Conservation (phyloP, 2,329 filamentous ascomycete genomes). For the Pyrenochaeta sp. region DNA sequence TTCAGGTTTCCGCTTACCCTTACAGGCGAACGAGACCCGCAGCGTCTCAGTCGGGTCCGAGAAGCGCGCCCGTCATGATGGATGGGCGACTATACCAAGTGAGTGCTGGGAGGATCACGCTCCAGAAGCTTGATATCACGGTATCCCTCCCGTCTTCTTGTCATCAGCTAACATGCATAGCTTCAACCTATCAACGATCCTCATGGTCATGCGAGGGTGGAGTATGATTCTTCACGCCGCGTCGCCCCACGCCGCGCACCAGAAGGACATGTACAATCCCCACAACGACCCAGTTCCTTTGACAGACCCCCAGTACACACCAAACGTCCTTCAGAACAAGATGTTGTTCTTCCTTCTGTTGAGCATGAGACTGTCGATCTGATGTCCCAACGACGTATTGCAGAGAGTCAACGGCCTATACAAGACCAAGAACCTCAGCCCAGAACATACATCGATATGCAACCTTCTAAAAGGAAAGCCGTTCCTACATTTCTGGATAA, state of each 20-base stretch:
- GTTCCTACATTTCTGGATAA: slow-evolving; percentile 15
- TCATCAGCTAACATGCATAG: slow-evolving; percentile 35
- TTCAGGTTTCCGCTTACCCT: slow-evolving; percentile 17
- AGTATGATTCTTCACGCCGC: slow-evolving; percentile 24
- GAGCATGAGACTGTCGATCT: slow-evolving; percentile 38
- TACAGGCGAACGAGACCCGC: slow-evolving; percentile 24
- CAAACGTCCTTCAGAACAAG: slow-evolving; percentile 40
- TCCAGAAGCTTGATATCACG: slow-evolving; percentile 21
- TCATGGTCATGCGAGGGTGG: slow-evolving; percentile 17
- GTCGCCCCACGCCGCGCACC: slow-evolving; percentile 17
- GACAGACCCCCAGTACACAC: slow-evolving; percentile 23
- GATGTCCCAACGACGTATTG: slow-evolving; percentile 22
- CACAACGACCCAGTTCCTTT: slow-evolving; percentile 19
- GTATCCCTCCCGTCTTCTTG: slow-evolving; percentile 7
- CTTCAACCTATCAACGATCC: slow-evolving; percentile 39
- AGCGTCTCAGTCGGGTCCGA: slow-evolving; percentile 14
- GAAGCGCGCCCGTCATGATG: slow-evolving; percentile 28
- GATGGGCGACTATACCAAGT: slow-evolving; percentile 45
- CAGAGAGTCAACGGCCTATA: slow-evolving; percentile 9
- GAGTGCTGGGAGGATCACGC: slow-evolving; percentile 32
- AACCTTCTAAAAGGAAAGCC: slow-evolving; percentile 30
- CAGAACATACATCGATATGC: slow-evolving; percentile 12
- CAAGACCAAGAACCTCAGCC: slow-evolving; percentile 13
- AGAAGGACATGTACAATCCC: slow-evolving; percentile 19
- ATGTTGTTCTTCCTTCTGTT: slow-evolving; percentile 45